Evolutionary conservation across 1,139 yeast species (phyloP).

Genomic region (Tardiomyces digboiensis): DNA sequence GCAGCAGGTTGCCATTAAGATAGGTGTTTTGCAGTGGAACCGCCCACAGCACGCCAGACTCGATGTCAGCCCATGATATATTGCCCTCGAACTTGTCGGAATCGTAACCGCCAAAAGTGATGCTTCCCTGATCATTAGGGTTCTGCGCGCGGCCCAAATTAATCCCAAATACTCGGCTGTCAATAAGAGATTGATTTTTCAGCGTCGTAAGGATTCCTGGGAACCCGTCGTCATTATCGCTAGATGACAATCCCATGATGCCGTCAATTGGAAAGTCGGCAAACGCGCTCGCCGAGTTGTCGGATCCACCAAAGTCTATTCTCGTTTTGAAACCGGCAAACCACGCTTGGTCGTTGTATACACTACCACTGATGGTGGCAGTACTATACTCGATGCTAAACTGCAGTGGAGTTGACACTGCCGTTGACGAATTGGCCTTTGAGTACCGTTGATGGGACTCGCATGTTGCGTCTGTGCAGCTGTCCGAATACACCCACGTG

Average conservation of each 20-base stretch:
- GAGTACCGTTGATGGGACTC: constrained; percentile 26
- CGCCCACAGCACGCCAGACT: constrained; percentile 45
- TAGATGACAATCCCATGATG: constrained; percentile 46
- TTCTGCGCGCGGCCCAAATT: constrained; percentile 32
- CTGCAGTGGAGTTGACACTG: constrained; percentile 16
- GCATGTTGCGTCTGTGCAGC: constrained; percentile 42
- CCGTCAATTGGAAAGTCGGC: constrained; percentile 48
- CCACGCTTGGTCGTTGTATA: constrained; percentile 32
- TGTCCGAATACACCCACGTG: constrained; percentile 50
- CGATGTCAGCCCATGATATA: constrained; percentile 32
- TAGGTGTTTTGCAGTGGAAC: constrained; percentile 33
- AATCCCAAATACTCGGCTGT: constrained; percentile 33
- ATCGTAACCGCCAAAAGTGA: constrained; percentile 37
- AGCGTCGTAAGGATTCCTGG: constrained; percentile 34
- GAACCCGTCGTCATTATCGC: constrained; percentile 21
- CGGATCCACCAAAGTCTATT: constrained; percentile 46
- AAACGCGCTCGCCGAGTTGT: constrained; percentile 44
- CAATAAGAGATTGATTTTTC: constrained; percentile 28
- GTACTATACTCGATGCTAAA: constrained; percentile 46
- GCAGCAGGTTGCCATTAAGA: constrained; percentile 27
- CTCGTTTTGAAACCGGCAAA: constrained; percentile 36
- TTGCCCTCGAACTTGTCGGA: constrained; percentile 34
- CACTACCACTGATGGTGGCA: constrained; percentile 44
- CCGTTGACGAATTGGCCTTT: constrained; percentile 15
- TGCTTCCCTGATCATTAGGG: constrained; percentile 31